Percentiles rank a stretch among this genome's conserved stretches.
Evolutionary conservation across 2,329 filamentous ascomycete species (phyloP).

Genomic region (Aspergillus fumigatiaffinis): DNA sequence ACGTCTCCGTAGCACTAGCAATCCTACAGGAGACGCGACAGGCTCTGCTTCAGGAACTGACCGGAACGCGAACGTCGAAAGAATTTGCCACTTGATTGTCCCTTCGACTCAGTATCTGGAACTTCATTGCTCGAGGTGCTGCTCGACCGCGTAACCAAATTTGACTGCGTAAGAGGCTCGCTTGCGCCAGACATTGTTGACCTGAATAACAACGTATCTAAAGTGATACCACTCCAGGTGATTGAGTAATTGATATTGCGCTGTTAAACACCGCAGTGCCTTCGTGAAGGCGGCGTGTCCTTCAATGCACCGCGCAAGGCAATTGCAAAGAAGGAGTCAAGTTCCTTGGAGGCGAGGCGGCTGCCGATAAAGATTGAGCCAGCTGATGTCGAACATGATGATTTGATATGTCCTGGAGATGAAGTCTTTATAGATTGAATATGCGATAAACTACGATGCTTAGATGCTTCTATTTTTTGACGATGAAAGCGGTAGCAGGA

Average conservation of each 20-base stretch:
- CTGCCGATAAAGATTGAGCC: not conserved
- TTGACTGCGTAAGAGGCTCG: not conserved
- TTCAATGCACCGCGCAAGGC: not conserved
- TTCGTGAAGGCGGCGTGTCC: not conserved
- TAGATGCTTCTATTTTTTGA: slow-evolving; percentile 14
- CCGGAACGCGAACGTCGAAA: not conserved
- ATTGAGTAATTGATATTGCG: too few relatives aligned
- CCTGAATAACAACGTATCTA: not conserved
- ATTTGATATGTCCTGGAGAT: not conserved
- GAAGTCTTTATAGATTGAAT: not conserved
- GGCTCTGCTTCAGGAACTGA: not conserved
- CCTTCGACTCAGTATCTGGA: not conserved
- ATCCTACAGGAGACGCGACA: too few relatives aligned
- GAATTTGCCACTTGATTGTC: not conserved
- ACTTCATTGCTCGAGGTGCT: not conserved
- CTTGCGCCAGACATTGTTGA: not conserved
- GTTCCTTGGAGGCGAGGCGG: not conserved
- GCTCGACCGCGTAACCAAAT: not conserved
- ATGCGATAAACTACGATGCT: not conserved
- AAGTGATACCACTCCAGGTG: not conserved
- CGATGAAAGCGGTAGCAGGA: not conserved
- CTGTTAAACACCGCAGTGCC: too few relatives aligned
- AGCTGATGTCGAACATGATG: not conserved
- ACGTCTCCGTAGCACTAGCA: too few relatives aligned
- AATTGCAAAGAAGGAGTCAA: not conserved